phyloP scores from a whole-genome alignment of 192 early-diverging fungal species.

The Phlyctochytrium planicorne region DNA sequence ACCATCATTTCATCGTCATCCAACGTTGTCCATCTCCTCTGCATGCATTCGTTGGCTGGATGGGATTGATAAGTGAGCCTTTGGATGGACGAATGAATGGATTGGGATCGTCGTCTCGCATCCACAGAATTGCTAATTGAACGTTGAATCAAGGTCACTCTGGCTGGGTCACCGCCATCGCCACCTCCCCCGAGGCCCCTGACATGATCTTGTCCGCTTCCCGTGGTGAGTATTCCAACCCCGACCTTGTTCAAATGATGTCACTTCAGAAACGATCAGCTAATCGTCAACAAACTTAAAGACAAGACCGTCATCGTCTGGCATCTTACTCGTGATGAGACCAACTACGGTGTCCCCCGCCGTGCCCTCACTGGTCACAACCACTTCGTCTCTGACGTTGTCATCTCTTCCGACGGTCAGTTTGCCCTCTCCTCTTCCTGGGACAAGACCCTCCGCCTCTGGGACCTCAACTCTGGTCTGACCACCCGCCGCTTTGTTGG shows the following conservation, averaged over 20 bases:
- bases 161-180: constrained; percentile 94
- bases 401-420: constrained; percentile 98
- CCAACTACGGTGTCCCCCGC: constrained; percentile 87
- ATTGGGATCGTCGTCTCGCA: too few species aligned
- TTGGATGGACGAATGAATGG: too few species aligned
- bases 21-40: too few species aligned
- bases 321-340: constrained; percentile 91
- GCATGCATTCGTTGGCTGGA: too few species aligned
- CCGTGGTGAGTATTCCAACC: constrained; percentile 77
- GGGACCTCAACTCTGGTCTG: constrained; percentile 94
- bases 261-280: too few species aligned
- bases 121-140: too few species aligned
- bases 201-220: constrained; percentile 97
- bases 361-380: constrained; percentile 96
- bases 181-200: constrained; percentile 93
- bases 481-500: constrained; percentile 97
- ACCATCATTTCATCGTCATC: too few species aligned
- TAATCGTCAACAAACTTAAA: constrained; percentile 18
- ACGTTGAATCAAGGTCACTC: constrained; percentile 84
- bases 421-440: constrained; percentile 98
- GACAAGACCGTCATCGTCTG: constrained; percentile 99
- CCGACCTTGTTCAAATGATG: too few species aligned
- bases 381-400: constrained; percentile 99
- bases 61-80: too few species aligned
- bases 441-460: constrained; percentile 99